Conservation (phyloP, 1,284 basidiomycete species). For the Rhodotorula sp. region DNA sequence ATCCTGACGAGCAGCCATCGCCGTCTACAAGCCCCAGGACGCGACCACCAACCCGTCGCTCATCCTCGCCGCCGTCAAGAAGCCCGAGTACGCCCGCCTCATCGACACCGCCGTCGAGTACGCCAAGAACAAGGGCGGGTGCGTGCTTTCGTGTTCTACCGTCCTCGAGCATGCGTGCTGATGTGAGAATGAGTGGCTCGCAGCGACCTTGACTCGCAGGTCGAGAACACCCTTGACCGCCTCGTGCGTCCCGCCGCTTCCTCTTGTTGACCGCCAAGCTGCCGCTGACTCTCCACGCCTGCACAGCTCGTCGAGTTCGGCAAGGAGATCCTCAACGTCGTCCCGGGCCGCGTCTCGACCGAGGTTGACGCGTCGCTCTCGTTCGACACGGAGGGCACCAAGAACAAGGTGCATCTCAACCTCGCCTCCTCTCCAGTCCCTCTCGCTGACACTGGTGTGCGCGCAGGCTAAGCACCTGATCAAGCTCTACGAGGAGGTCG, state of each 20-base stretch:
- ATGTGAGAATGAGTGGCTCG: not conserved
- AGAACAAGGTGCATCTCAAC: constrained; percentile 66
- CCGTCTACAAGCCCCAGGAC: constrained; percentile 87
- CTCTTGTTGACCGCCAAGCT: too few species aligned
- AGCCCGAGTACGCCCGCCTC: constrained; percentile 78
- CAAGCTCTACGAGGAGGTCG: constrained; percentile 85
- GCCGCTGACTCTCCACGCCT: not conserved
- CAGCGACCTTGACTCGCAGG: constrained; percentile 67
- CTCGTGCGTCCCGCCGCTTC: constrained; percentile 61
- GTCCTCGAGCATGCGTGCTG: not conserved
- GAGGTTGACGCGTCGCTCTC: constrained; percentile 98
- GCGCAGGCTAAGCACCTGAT: constrained; percentile 85
- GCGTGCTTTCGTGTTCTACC: constrained; percentile 36
- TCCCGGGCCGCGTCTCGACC: constrained; percentile 97
- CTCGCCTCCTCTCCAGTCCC: too few species aligned
- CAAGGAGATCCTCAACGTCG: constrained; percentile 89
- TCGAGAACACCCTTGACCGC: constrained; percentile 79
- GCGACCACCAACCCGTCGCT: constrained; percentile 87
- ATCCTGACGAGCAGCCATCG: constrained; percentile 63
- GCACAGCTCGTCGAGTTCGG: constrained; percentile 91
- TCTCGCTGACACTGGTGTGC: not conserved
- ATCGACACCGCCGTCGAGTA: constrained; percentile 80
- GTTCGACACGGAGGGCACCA: constrained; percentile 90
- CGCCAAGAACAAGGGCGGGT: constrained; percentile 77
- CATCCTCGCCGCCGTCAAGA: constrained; percentile 89